Base-by-base conservation (phyloP, 176 grass and related monocot genomes). In the Poa pratensis region DNA sequence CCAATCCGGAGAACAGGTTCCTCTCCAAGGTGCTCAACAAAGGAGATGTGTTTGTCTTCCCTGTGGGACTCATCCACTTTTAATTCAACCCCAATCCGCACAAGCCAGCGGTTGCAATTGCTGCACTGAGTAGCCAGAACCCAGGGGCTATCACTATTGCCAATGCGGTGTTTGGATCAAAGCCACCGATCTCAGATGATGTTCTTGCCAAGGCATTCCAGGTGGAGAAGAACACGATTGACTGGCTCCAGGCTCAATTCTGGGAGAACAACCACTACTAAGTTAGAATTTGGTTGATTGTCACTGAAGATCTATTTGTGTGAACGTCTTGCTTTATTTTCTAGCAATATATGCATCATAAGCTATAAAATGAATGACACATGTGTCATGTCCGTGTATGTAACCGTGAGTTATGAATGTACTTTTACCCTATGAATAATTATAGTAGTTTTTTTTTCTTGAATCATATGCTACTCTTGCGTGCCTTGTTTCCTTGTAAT, bases 201-300 rank as follows among this genome's bases (percentile, higher is more conserved):
- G 54, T 58, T 22, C 54, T 58, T 58, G 54, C 61, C 61, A 64
- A 30, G 61, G 26, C 61, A 0, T 64, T 64, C 23, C 61, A 64
- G 13, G 61, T 64, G 26, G 61, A 64, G 26, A 64, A 64, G 26
- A 64, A 64, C 2, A 64, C 61, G 23, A 30, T 64, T 30, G 61
- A 64, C 11, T 64, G 24, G 24, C 61, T 64, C 61, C 61, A 30
- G 26, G 13, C 61, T 7, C 61, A 64, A 26, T 64, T 64, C 5
- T 64, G 61, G 61, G 61, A 64, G 26, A 64, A 64, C 26, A 64
- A 64, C 61, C 61, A 64, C 12, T 30, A 30, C 61, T 64, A 64
- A 64, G 26, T 30, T 1, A 28, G 4, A 57, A 9, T 22, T 22
- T 22, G 30, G 20, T 58, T 58, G n/a, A 59, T n/a, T 9, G 4